These are phyloP conservation scores for Penicillium canescens DNA, from an alignment of 495 filamentous ascomycete species.

Conservation along the genomic window DNA sequence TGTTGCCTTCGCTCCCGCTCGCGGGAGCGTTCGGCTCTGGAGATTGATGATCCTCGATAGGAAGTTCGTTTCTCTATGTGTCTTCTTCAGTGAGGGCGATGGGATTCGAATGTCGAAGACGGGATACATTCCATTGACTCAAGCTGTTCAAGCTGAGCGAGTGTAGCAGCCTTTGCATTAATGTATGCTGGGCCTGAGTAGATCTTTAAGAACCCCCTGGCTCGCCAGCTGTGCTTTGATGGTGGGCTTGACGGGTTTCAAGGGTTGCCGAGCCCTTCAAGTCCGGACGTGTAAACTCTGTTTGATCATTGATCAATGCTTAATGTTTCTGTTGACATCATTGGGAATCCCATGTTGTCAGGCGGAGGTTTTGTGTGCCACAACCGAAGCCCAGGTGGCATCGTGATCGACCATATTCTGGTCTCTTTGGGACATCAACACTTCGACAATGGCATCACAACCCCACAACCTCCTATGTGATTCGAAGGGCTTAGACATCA, in stretches of 20 bases:
- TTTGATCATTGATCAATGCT: too few relatives aligned
- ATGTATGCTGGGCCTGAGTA: background rate
- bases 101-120: slow-evolving; percentile 66
- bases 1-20: slow-evolving; percentile 57
- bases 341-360: slow-evolving; percentile 7
- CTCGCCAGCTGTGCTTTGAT: too few relatives aligned
- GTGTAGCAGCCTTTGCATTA: background rate
- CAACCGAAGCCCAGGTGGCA: background rate
- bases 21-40: slow-evolving; percentile 53
- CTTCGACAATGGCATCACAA: slow-evolving; percentile 7
- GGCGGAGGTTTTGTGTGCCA: slow-evolving; percentile 1
- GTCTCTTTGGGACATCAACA: background rate
- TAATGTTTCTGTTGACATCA: slow-evolving; percentile 12
- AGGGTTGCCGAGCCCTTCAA: too few relatives aligned
- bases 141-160: background rate
- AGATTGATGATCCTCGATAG: slow-evolving; percentile 63
- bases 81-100: slow-evolving; percentile 68
- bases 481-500: background rate
- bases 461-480: background rate
- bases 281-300: too few relatives aligned
- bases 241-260: too few relatives aligned
- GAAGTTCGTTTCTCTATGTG: slow-evolving; percentile 63
- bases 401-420: slow-evolving; percentile 13
- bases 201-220: background rate
- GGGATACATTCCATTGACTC: slow-evolving; percentile 51